Evolutionary conservation across 2,329 filamentous ascomycete genomes (phyloP), one percentile per base, ranked within the genome.

Genomic region (Aspergillus fischeri): DNA sequence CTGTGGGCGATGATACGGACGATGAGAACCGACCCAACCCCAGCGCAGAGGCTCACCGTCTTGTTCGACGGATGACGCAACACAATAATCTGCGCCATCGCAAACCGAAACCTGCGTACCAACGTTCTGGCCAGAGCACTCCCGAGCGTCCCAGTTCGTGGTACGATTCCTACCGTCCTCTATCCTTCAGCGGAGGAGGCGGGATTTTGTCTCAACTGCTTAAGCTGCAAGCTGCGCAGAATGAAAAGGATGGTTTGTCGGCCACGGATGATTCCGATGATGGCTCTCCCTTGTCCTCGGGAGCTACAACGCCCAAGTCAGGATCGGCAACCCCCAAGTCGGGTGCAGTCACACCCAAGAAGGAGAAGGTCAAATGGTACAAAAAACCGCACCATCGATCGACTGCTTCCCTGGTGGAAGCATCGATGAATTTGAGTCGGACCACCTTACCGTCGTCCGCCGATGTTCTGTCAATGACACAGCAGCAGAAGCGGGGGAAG

Each of bases 121-220:
- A 65, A 45, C 70, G 71, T n/a, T 70, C 70, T 1, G 70, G 70
- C 1, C 65, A 65, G 51, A 66, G 62, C 9, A 73, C 71, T 1
- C 72, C 71, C 1, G 70, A 73, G 38, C 61, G 63, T 35, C 65
- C 65, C 21, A 61, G 63, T n/a, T 63, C 65, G 17, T 61, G 60
- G 59, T 69, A 68, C 42, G 60, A 61, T 3, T 49, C 58, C 3
- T 24, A 24, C 24, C 63, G 65, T 14, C 63, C 62, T n/a, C 68
- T 68, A 17, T 68, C 67, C 2, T 57, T 68, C 17, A 62, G 56
- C 17, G 69, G 70, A 2, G 65, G 64, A 4, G 69, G 72, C 3
- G 90, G 91, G 28, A 85, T 93, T 48, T 75, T 95, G 1, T 85
- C 87, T 0, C 87, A 86, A 1, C 76, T 95, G 1, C 77, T 94